These are phyloP conservation scores for Umbelopsis isabellina DNA, from an alignment of 192 early-diverging fungal species.

Conservation along the genomic window DNA sequence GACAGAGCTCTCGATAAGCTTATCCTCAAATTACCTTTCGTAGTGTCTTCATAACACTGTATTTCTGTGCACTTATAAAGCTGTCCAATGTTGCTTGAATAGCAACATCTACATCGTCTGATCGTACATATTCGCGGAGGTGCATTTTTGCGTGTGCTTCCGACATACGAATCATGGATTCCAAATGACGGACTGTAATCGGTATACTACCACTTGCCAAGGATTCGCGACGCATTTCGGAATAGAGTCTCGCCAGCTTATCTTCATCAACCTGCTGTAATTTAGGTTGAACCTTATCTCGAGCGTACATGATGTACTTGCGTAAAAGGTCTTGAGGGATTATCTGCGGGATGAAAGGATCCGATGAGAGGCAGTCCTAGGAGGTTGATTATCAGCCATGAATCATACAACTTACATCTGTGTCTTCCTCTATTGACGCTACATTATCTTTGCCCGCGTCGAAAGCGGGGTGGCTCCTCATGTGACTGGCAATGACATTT, in stretches of 20 bases:
- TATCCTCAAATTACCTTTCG: constrained; percentile 56
- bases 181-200: constrained; percentile 87
- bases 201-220: constrained; percentile 71
- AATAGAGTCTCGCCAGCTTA: constrained; percentile 88
- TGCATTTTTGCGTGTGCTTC: constrained; percentile 97
- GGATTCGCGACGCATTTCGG: constrained; percentile 91
- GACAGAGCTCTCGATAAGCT: neutral
- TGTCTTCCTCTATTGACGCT: constrained; percentile 44
- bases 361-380: neutral
- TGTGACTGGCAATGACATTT: constrained; percentile 94
- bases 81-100: constrained; percentile 86
- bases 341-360: constrained; percentile 49
- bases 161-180: constrained; percentile 83
- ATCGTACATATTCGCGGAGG: constrained; percentile 85
- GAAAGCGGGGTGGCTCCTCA: constrained; percentile 80
- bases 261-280: constrained; percentile 87
- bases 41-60: constrained; percentile 83
- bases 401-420: constrained; percentile 55
- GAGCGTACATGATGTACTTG: constrained; percentile 89
- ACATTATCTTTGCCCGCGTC: constrained; percentile 46
- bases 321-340: constrained; percentile 81
- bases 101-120: constrained; percentile 92
- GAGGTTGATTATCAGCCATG: neutral
- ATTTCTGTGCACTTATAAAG: constrained; percentile 94
- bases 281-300: constrained; percentile 75